These are phyloP conservation scores for Fraxinus latifolia DNA, from an alignment of 305 asterid genomes.

Conservation along the genomic window DNA sequence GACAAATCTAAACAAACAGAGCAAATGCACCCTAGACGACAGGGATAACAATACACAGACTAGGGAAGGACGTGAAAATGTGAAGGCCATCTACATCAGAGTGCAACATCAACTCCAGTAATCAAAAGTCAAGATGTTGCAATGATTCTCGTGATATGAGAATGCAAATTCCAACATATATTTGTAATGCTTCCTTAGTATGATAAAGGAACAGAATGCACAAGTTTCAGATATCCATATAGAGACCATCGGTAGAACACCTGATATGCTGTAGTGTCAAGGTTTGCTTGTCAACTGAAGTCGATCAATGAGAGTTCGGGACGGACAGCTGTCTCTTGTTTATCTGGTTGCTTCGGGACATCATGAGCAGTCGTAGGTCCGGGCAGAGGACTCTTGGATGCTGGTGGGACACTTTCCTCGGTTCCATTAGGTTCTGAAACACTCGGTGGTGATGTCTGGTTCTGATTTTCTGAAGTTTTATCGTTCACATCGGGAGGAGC, in stretches of 20 bases:
- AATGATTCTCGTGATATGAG: neutral
- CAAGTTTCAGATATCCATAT: neutral
- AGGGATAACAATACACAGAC: neutral
- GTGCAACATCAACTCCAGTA: neutral
- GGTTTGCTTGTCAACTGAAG: constrained; percentile 47
- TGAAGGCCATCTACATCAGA: neutral
- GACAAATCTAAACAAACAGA: neutral
- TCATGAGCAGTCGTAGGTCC: constrained; percentile 12
- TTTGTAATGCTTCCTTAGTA: neutral
- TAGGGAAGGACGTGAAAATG: neutral
- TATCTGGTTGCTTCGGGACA: constrained; percentile 33
- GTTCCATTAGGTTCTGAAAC: constrained; percentile 35
- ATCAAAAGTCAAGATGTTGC: neutral
- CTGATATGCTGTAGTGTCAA: neutral
- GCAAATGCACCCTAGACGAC: neutral
- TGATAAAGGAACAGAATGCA: neutral
- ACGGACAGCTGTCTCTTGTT: constrained; percentile 36
- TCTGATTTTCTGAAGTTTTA: constrained; percentile 27
- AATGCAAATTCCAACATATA: neutral
- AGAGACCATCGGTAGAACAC: neutral
- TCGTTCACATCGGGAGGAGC: constrained; percentile 29
- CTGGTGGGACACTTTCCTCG: constrained; percentile 35
- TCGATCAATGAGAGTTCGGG: constrained; percentile 62
- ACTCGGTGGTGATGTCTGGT: constrained; percentile 24
- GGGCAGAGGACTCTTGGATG: constrained; percentile 25